Conservation (phyloP, 2,329 filamentous ascomycete species). For the Sporothrix phasma region DNA sequence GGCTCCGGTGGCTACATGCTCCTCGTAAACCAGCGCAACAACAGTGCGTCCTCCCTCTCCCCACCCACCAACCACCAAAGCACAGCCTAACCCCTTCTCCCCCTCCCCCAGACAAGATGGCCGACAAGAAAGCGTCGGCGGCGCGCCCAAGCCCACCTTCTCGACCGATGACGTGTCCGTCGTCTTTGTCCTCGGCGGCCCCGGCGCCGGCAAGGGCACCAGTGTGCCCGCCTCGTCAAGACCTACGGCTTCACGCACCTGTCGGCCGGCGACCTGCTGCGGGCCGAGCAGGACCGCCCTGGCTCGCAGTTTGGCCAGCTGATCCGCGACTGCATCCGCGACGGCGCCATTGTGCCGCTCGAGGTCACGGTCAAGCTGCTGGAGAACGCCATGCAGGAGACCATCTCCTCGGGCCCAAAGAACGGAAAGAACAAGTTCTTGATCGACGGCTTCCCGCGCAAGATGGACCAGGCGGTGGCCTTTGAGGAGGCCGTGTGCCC, state of each 20-base stretch:
- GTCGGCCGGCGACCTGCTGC: conserved; percentile 83
- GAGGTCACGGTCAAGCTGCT: conserved; percentile 90
- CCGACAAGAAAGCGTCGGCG: conserved; percentile 14
- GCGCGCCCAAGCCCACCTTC: conserved; percentile 55
- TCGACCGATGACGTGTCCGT: conserved; percentile 71
- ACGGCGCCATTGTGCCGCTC: conserved; percentile 97
- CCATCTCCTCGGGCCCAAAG: conserved; percentile 33
- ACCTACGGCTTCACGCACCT: conserved; percentile 90
- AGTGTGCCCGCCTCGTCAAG: conserved; percentile 78
- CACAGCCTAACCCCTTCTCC: background rate
- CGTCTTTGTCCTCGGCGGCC: conserved; percentile 90
- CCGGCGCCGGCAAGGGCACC: conserved; percentile 95
- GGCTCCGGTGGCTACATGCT: conserved; percentile 41
- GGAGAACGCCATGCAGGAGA: conserved; percentile 80
- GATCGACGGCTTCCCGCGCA: conserved; percentile 79
- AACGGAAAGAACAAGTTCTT: conserved; percentile 53
- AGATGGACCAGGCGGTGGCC: conserved; percentile 91
- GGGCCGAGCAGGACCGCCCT: conserved; percentile 80
- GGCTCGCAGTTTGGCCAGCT: conserved; percentile 84
- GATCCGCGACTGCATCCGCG: conserved; percentile 87
- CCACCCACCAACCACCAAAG: background rate
- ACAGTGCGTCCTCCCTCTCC: conserved; percentile 3
- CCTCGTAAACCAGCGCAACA: conserved; percentile 36
- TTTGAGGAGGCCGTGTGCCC: conserved; percentile 86
- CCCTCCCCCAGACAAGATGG: background rate